Evolutionary conservation across 1,139 yeast genomes (phyloP), one percentile per base, ranked within the genome.

Genomic region (Blastobotrys indianensis): DNA sequence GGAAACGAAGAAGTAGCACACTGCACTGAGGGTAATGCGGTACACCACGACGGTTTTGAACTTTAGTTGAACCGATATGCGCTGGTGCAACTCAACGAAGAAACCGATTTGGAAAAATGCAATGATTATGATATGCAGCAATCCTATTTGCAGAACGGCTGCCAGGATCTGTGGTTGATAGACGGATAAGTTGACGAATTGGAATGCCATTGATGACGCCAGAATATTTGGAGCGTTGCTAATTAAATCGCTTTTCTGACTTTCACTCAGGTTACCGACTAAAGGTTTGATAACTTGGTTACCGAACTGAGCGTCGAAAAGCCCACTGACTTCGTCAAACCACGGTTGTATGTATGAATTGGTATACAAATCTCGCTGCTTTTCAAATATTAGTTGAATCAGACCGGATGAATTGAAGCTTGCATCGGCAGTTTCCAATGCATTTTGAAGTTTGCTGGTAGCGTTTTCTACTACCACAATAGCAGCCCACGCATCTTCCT

Each of bases 51-150:
- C 73, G 37, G 77, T 77, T 38, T 57, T 59, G 33, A 74, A 70
- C 45, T 68, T 72, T 47, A 80, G 56, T 50, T 61, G 62, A 45
- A 68, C 69, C 9, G 76, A 67, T 42, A 82, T 70, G 31, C 68
- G 61, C 50, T 64, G 64, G 60, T 83, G 85, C 31, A 78, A 60
- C 4, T 76, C 76, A 16, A 68, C 70, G 60, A 80, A 80, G 60
- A 82, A 73, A 49, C 77, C 75, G 57, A 81, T 73, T 52, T 77
- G 79, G 65, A 76, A 73, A 52, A 77, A 72, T 1, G 94, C 79
- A 47, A 85, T 65, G 62, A 86, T 80, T 54, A 86, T 75, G 61
- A 82, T 70, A 63, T 79, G 85, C 63, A 86, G 82, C 48, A 83
- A 70, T 42, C 95, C 95, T 53, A 85, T 52, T 35, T 52, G 55